phyloP scores from a whole-genome alignment of 139 green algal genomes.

The Eudorina sp. region DNA sequence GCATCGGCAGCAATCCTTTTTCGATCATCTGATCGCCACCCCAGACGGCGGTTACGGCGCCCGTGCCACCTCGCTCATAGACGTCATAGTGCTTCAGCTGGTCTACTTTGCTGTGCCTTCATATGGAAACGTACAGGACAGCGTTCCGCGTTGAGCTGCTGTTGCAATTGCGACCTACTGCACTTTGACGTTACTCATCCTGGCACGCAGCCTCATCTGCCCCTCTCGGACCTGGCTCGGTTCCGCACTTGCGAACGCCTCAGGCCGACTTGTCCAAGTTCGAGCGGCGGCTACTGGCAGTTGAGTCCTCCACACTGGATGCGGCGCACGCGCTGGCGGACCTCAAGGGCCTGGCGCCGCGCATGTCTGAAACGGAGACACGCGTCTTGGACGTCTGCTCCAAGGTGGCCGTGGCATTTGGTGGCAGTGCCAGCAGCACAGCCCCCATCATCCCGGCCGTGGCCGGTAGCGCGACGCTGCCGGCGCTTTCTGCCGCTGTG shows the following conservation, averaged over 20 bases:
- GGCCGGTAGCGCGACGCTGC: not conserved
- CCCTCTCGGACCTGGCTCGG: no score
- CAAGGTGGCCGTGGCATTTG: slow-evolving; percentile 21
- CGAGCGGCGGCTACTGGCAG: not conserved
- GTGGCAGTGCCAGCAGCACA: not conserved
- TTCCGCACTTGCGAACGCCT: not conserved
- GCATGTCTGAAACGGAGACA: slow-evolving; percentile 15
- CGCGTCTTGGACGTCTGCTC: slow-evolving; percentile 5
- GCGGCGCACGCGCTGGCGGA: slow-evolving; percentile 24
- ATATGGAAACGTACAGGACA: no score
- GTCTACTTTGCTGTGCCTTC: no score
- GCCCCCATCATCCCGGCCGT: not conserved
- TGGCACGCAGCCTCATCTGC: no score
- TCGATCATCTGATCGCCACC: not conserved
- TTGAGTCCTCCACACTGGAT: slow-evolving; percentile 5
- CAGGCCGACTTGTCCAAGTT: slow-evolving; percentile 14
- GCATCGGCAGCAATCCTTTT: not conserved
- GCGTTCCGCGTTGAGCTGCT: no score
- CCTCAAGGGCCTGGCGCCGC: slow-evolving; percentile 8
- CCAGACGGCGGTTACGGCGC: no score
- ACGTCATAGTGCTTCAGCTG: no score
- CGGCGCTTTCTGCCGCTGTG: not conserved
- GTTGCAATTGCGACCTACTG: no score
- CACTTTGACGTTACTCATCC: no score
- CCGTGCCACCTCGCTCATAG: no score